Evolutionary conservation across 2,329 filamentous ascomycete species (phyloP).

Genomic region (Cladophialophora psammophila): DNA sequence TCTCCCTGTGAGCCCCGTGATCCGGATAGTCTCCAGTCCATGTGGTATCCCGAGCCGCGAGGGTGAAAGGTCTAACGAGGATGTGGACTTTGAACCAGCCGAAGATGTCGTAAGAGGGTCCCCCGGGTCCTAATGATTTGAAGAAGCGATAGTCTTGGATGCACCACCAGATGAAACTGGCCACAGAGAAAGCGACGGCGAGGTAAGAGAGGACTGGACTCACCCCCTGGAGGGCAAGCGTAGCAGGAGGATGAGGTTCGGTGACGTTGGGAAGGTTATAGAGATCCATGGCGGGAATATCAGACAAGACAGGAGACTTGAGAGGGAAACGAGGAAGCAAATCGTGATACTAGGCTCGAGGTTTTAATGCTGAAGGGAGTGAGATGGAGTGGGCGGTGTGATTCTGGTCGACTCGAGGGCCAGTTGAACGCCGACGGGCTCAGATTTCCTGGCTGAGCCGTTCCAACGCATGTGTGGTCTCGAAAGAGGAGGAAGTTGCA

Average conservation of each 20-base stretch:
- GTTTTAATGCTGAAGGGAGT: conserved; percentile 8
- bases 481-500: conserved; percentile 25
- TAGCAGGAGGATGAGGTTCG: conserved; percentile 25
- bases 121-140: conserved; percentile 48
- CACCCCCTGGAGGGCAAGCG: conserved; percentile 7
- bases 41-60: conserved; percentile 21
- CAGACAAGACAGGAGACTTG: neutral
- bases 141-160: conserved; percentile 48
- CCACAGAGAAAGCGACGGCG: conserved; percentile 18
- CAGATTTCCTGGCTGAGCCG: conserved; percentile 20
- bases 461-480: conserved; percentile 12
- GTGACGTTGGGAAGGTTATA: conserved; percentile 31
- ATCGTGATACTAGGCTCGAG: conserved; percentile 12
- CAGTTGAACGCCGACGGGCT: conserved; percentile 24
- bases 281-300: conserved; percentile 28
- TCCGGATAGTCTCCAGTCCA: conserved; percentile 35
- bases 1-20: conserved; percentile 40
- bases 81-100: conserved; percentile 45
- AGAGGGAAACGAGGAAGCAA: conserved; percentile 8
- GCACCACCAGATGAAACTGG: conserved; percentile 29
- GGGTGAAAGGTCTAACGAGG: conserved; percentile 34
- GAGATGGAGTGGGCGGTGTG: conserved; percentile 24
- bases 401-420: conserved; percentile 21
- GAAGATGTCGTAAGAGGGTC: conserved; percentile 47
- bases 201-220: conserved; percentile 20